Evolutionary conservation across 805 yeast species (phyloP).

Genomic region (Kodamaea lidongshanica): DNA sequence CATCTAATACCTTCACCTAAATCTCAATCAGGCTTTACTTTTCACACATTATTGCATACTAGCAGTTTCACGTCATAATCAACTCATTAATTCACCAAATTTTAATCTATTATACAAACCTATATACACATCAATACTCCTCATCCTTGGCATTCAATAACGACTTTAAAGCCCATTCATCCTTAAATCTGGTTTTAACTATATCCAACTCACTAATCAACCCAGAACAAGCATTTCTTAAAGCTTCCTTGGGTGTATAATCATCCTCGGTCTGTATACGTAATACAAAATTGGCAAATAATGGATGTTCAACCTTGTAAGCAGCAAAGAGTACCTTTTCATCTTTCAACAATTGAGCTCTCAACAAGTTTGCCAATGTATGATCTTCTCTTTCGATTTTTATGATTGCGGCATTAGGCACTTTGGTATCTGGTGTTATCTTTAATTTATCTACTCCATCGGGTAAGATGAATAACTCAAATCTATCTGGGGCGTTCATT

Average conservation of each 20-base stretch:
- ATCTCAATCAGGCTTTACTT: no score
- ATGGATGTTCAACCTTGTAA: constrained; percentile 95
- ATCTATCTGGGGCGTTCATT: constrained; percentile 99
- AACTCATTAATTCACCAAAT: no score
- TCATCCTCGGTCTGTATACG: constrained; percentile 96
- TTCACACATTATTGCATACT: no score
- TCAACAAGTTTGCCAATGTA: constrained; percentile 83
- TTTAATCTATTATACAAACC: no score
- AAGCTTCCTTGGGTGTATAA: constrained; percentile 83
- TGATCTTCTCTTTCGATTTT: constrained; percentile 97
- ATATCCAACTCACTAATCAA: constrained; percentile 73
- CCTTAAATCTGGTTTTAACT: constrained; percentile 70
- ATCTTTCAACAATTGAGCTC: constrained; percentile 82
- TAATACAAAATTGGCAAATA: constrained; percentile 90
- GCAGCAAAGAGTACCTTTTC: constrained; percentile 93
- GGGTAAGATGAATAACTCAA: constrained; percentile 92
- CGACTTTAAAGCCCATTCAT: constrained; percentile 90
- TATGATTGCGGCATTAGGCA: constrained; percentile 89
- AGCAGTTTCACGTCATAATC: no score
- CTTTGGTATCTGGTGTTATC: constrained; percentile 88
- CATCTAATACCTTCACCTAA: no score
- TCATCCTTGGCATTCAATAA: constrained; percentile 49
- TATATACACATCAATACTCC: constrained; percentile 17
- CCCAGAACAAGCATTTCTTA: constrained; percentile 81
- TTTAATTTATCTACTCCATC: constrained; percentile 92